phyloP scores from a whole-genome alignment of 306 rosid species.

The Quercus aquifolioides region DNA sequence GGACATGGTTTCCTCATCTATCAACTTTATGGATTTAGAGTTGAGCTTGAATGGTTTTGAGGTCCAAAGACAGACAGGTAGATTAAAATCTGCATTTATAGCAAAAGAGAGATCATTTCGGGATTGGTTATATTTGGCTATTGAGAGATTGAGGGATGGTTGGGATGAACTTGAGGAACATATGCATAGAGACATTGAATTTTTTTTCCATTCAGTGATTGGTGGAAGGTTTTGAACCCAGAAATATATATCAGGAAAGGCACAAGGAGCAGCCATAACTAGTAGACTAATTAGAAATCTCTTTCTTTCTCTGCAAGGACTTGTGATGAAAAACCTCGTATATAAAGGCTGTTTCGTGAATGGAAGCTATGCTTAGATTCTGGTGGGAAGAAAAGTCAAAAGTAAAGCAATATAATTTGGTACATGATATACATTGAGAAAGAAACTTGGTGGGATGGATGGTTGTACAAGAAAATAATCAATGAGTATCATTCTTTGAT shows the following conservation, averaged over 20 bases:
- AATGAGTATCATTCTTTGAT: not conserved
- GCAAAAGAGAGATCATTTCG: conserved; percentile 36
- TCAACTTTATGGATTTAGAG: conserved; percentile 17
- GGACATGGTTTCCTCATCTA: conserved; percentile 44
- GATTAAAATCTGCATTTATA: conserved; percentile 54
- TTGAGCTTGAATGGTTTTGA: conserved; percentile 58
- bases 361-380: conserved; percentile 33
- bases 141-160: conserved; percentile 68
- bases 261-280: conserved; percentile 53
- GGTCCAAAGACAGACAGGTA: conserved; percentile 78
- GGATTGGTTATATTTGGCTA: conserved; percentile 45
- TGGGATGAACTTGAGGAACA: conserved; percentile 55
- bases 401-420: conserved; percentile 13
- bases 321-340: not conserved
- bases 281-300: conserved; percentile 2
- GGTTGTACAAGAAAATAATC: conserved; percentile 25
- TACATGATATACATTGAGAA: conserved; percentile 18
- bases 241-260: conserved; percentile 52
- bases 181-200: conserved; percentile 42
- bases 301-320: not conserved
- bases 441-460: conserved; percentile 22
- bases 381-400: conserved; percentile 35
- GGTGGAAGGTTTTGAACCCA: conserved; percentile 88
- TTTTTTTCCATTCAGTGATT: conserved; percentile 60
- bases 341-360: conserved; percentile 22